Percentiles rank a stretch among this genome's conserved stretches.
phyloP scores from a whole-genome alignment of 768 basidiomycete genomes.

The Leccinum variicolor region DNA sequence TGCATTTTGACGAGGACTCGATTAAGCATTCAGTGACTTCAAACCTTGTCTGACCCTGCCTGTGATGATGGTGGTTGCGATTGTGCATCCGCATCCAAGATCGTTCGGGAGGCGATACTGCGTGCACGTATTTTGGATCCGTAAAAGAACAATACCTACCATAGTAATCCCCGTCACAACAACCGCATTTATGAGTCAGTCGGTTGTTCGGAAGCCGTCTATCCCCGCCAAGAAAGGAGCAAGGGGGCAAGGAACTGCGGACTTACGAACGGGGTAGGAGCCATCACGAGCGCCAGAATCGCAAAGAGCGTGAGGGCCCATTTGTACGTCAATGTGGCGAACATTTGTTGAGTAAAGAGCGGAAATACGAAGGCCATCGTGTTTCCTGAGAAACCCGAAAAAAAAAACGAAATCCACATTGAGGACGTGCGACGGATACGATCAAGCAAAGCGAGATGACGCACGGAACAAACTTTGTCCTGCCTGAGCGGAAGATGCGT shows the following conservation, averaged over 20 bases:
- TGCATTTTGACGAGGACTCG: neutral
- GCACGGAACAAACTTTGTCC: conserved; percentile 47
- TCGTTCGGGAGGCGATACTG: conserved; percentile 21
- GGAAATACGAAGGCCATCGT: conserved; percentile 43
- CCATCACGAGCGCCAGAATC: conserved; percentile 38
- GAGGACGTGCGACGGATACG: neutral
- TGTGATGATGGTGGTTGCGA: neutral
- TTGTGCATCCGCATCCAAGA: conserved; percentile 16
- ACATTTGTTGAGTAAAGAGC: conserved; percentile 49
- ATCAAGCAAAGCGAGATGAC: conserved; percentile 5
- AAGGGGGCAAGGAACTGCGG: neutral
- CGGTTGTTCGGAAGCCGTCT: neutral
- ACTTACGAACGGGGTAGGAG: conserved; percentile 43
- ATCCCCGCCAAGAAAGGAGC: neutral
- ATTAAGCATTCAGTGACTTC: neutral
- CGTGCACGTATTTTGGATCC: conserved; percentile 32
- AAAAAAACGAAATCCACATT: neutral
- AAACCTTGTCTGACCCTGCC: conserved; percentile 10
- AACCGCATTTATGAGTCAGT: neutral
- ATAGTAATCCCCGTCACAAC: neutral
- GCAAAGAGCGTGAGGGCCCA: conserved; percentile 24
- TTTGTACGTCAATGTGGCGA: conserved; percentile 43
- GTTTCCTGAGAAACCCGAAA: conserved; percentile 30
- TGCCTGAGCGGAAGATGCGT: conserved; percentile 54
- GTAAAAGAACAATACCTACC: conserved; percentile 28